Evolutionary conservation across 129 eudicot species (phyloP), one percentile per base, ranked within the genome.

Genomic region (Pulicaria dysenterica): DNA sequence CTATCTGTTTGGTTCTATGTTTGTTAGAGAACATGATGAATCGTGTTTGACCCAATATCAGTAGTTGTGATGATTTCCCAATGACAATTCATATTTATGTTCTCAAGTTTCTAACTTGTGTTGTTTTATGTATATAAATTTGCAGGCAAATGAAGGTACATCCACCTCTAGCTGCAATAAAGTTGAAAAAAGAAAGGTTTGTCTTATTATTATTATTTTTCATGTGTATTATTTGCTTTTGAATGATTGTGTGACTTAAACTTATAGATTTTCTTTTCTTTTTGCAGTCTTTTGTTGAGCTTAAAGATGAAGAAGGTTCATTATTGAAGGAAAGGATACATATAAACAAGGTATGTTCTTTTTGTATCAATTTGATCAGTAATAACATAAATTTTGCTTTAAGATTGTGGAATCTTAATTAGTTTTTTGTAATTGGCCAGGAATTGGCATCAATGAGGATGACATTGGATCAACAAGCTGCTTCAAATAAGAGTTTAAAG

Each of bases 111-210:
- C 44, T 12, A 17, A 34, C 3, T 44, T 37, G 5, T 49, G 31
- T 0, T 15, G 19, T 39, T 39, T 44, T 13, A 4, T 24, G 31
- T 24, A 24, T 72, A 15, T 1, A 12, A 31, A 16, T 43, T 73
- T 80, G 45, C 88, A 88, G 95, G 81, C 84, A 19, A 74, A 54
- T 69, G 95, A 83, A 16, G 73, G 70, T 12, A 71, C 86, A 24
- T 70, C 77, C 1, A 67, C 71, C 11, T 42, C 79, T 7, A 47
- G 68, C 36, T 53, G 24, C 79, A 82, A 80, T 77, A 83, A 78
- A 56, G 81, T 78, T 10, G 81, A 65, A 4, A 69, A 78, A 77
- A 83, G 85, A 76, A 85, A 83, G 85, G 85, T 76, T 73, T 38
- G 42, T 42, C 1, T 5, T 11, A 8, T 34, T 41, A 36, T 24